These are phyloP conservation scores for Ambrosia artemisiifolia DNA, from an alignment of 129 eudicot genomes.

Conservation along the genomic window DNA sequence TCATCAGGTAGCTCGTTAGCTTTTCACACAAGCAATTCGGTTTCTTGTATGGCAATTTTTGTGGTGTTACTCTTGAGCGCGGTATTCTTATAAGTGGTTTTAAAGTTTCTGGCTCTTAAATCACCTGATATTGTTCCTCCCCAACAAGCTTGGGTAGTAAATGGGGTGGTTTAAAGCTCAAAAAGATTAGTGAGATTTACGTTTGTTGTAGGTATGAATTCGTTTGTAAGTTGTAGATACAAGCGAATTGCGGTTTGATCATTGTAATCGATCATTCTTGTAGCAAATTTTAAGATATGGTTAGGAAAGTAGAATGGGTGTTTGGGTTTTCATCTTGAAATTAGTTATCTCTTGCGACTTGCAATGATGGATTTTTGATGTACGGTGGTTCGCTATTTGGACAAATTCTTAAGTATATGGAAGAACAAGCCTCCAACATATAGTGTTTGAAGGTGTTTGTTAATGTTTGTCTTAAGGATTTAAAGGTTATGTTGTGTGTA, in stretches of 20 bases:
- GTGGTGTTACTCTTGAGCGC: conserved; percentile 33
- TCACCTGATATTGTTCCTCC: conserved; percentile 47
- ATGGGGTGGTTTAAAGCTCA: conserved; percentile 19
- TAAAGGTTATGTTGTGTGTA: too few species aligned
- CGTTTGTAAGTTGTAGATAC: conserved; percentile 38
- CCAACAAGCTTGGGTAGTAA: conserved; percentile 14
- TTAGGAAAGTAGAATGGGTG: not conserved
- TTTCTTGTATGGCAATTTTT: conserved; percentile 15
- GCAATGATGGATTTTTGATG: not conserved
- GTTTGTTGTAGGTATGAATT: conserved; percentile 16
- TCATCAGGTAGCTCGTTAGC: conserved; percentile 37
- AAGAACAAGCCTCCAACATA: not conserved
- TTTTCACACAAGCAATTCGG: conserved; percentile 2
- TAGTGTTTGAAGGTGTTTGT: too few species aligned
- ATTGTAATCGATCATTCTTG: conserved; percentile 19
- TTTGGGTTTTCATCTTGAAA: not conserved
- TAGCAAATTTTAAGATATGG: not conserved
- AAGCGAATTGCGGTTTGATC: conserved; percentile 23
- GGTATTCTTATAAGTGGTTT: conserved; percentile 34
- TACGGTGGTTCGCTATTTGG: not conserved
- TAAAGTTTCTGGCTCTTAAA: not conserved
- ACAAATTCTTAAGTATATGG: not conserved
- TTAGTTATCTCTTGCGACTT: not conserved
- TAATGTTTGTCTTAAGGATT: too few species aligned
- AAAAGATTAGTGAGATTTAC: conserved; percentile 13